Evolutionary conservation across 192 early-diverging fungal genomes (phyloP).

Genomic region (Chytriomyces hyalinus): DNA sequence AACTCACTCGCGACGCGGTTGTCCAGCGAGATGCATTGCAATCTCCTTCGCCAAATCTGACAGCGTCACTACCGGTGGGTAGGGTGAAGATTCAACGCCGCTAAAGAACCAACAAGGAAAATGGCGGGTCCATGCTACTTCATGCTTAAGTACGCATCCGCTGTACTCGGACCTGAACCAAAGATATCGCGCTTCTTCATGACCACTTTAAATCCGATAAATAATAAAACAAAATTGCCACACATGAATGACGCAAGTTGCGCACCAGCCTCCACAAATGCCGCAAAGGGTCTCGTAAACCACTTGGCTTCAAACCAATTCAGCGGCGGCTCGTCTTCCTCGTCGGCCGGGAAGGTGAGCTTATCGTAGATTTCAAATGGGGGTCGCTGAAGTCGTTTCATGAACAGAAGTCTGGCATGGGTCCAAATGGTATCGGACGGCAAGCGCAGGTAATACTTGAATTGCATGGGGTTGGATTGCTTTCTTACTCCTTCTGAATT

Average conservation of each 20-base stretch:
- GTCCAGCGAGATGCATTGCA: too few relatives aligned
- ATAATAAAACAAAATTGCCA: not conserved
- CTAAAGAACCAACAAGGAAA: too few relatives aligned
- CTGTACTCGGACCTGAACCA: too few relatives aligned
- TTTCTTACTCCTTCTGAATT: too few relatives aligned
- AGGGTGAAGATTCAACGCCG: too few relatives aligned
- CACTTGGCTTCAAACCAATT: not conserved
- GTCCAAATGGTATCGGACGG: not conserved
- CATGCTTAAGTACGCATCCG: too few relatives aligned
- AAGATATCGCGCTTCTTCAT: too few relatives aligned
- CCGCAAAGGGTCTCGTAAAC: slow-evolving; percentile 29
- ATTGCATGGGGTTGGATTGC: not conserved
- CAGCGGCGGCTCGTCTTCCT: not conserved
- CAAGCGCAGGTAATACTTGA: not conserved
- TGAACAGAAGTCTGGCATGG: not conserved
- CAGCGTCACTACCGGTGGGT: too few relatives aligned
- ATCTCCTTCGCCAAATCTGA: too few relatives aligned
- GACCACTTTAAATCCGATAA: too few relatives aligned
- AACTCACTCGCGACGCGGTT: too few relatives aligned
- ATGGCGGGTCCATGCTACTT: too few relatives aligned
- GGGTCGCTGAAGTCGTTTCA: not conserved
- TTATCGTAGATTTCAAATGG: not conserved
- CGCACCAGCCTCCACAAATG: slow-evolving; percentile 14
- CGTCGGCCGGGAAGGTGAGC: not conserved
- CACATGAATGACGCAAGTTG: slow-evolving; percentile 14